Percentiles rank a stretch among this genome's conserved stretches.
phyloP scores from a whole-genome alignment of 2,329 filamentous ascomycete genomes.

The Aspergillus fructus region DNA sequence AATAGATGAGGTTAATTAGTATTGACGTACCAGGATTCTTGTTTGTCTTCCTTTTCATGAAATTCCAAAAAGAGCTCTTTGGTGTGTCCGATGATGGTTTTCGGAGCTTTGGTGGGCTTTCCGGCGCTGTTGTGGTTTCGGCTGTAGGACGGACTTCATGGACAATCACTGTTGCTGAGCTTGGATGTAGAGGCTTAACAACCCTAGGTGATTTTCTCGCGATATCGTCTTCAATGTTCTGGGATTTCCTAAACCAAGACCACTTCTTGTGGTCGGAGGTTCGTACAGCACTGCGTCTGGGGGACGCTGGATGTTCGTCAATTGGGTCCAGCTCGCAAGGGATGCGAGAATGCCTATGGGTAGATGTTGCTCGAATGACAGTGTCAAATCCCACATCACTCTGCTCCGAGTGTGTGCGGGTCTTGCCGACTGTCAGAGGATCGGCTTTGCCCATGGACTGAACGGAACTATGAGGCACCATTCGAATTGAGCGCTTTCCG shows the following conservation, averaged over 20 bases:
- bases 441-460: constrained; percentile 46
- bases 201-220: constrained; percentile 23
- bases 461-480: constrained; percentile 55
- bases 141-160: constrained; percentile 23
- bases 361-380: constrained; percentile 13
- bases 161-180: constrained; percentile 26
- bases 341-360: constrained; percentile 27
- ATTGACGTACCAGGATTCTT: constrained; percentile 45
- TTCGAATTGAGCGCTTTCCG: constrained; percentile 52
- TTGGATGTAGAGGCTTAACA: constrained; percentile 23
- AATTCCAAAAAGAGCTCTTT: constrained; percentile 54
- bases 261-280: constrained; percentile 42
- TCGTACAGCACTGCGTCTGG: constrained; percentile 25
- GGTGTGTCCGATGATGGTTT: constrained; percentile 21
- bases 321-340: constrained; percentile 43
- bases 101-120: background rate
- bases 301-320: constrained; percentile 39
- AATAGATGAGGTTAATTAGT: constrained; percentile 19
- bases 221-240: constrained; percentile 25
- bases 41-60: constrained; percentile 51
- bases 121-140: constrained; percentile 8
- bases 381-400: background rate
- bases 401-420: background rate
- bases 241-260: constrained; percentile 46
- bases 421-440: constrained; percentile 58